Base-by-base conservation (phyloP, 305 asterid species). In the Fraxinus sp. region DNA sequence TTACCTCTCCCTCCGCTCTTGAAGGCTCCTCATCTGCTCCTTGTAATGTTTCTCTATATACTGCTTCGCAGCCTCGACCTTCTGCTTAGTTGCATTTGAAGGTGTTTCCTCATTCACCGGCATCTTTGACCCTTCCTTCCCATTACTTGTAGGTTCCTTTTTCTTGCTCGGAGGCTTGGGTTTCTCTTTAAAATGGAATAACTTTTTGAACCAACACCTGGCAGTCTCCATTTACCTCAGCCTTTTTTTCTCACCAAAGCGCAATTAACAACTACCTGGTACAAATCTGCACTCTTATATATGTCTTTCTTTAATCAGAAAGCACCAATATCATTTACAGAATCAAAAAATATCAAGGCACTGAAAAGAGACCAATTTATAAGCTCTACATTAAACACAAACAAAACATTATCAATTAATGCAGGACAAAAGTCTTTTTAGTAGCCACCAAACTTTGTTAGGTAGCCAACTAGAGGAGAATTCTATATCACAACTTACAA, bases 41-140 rank as follows among this genome's bases (percentile, higher is more conserved):
- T 93, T 93, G 91, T 95, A 95, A 88, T 95, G 98, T 80, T 92
- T 93, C 84, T 95, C 98, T 81, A 95, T 95, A 80, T 95, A 95
- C 90, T 93, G 97, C 90, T 95, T 95, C 79, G 98, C 98, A 84
- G 98, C 98, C 41, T 91, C 98, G 55, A 81, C 98, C 90, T 95
- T 95, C 91, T 92, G 97, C 88, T 92, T 92, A 79, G 98, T 95
- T 78, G 97, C 98, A 88, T 81, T 90, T 22, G 98, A 95, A 71
- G 98, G 96, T 36, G 89, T 81, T 81, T 92, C 98, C 80, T 95
- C 98, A 75, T 77, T 84, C 71, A 82, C 73, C 32, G 89, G 83
- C 74, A 91, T 72, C 87, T 86, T 91, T 33, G 87, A 76, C 64
- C 91, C 95, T 86, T 93, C 97, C 83, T 89, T 92, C 77, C 87